Conservation (phyloP, 805 yeast genomes). For the Monosporozyma unispora region DNA sequence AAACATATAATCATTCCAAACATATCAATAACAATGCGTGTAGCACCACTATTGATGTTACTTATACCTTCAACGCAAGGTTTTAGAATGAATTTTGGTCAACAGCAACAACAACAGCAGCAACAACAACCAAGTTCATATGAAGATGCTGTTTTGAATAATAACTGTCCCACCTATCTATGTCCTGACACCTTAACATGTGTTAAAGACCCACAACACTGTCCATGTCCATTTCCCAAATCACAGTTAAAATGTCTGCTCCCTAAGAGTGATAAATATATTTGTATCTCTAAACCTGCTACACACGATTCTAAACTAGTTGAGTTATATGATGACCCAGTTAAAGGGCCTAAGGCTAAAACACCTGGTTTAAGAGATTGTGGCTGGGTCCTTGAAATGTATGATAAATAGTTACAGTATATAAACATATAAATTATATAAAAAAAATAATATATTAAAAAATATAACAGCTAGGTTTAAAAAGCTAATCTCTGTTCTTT, state of each 20-base stretch:
- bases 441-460: not conserved
- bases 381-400: conserved; percentile 73
- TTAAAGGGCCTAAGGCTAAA: conserved; percentile 38
- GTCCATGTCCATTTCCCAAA: conserved; percentile 87
- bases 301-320: conserved; percentile 32
- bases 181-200: conserved; percentile 82
- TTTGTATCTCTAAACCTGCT: conserved; percentile 82
- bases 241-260: conserved; percentile 74
- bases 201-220: conserved; percentile 56
- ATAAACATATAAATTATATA: not conserved
- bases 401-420: conserved; percentile 25
- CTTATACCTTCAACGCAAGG: not conserved
- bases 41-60: not conserved
- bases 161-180: conserved; percentile 53
- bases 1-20: not conserved
- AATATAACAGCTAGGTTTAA: not conserved
- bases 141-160: conserved; percentile 31
- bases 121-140: conserved; percentile 25
- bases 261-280: conserved; percentile 48
- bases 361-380: conserved; percentile 62
- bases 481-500: conserved; percentile 58
- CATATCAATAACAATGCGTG: not conserved
- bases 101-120: conserved; percentile 33
- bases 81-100: not conserved
- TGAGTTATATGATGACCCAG: conserved; percentile 36